Evolutionary conservation across 805 yeast genomes (phyloP).

Genomic region (Lachancea thermotolerans): DNA sequence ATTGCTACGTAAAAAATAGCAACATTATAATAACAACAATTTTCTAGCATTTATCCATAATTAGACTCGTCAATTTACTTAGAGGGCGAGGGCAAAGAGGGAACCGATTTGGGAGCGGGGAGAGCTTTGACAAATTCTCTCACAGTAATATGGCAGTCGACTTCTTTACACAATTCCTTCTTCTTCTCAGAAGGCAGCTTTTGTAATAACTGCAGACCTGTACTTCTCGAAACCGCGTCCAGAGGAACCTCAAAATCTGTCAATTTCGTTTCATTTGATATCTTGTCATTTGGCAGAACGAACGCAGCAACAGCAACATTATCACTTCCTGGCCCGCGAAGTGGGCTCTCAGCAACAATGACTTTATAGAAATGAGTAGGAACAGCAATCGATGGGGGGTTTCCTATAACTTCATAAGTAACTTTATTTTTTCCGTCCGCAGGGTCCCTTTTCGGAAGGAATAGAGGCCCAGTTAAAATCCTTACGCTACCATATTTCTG

Average conservation of each 20-base stretch:
- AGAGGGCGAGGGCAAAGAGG: slow-evolving; percentile 5
- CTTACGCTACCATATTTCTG: slow-evolving; percentile 67
- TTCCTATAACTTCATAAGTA: slow-evolving; percentile 86
- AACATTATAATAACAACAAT: too few species aligned
- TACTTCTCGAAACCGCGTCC: slow-evolving; percentile 79
- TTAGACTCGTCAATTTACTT: neutral
- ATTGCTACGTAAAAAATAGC: neutral
- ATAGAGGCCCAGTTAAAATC: slow-evolving; percentile 89
- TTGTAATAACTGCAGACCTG: slow-evolving; percentile 77
- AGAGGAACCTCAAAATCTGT: slow-evolving; percentile 78
- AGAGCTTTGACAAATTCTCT: slow-evolving; percentile 58
- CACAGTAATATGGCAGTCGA: slow-evolving; percentile 70
- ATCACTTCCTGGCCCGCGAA: slow-evolving; percentile 28
- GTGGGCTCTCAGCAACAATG: slow-evolving; percentile 70
- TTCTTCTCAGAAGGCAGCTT: slow-evolving; percentile 52
- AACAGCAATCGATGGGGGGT: slow-evolving; percentile 93
- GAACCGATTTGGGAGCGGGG: slow-evolving; percentile 1
- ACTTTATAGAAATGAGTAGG: slow-evolving; percentile 96
- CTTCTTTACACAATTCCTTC: slow-evolving; percentile 70
- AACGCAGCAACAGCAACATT: slow-evolving; percentile 78
- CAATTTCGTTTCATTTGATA: slow-evolving; percentile 64
- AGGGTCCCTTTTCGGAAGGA: slow-evolving; percentile 67
- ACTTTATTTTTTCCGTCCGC: slow-evolving; percentile 80
- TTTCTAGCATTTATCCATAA: too few species aligned
- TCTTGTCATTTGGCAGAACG: slow-evolving; percentile 83